Conservation (phyloP, 306 rosid species). For the Vigna mungo region DNA sequence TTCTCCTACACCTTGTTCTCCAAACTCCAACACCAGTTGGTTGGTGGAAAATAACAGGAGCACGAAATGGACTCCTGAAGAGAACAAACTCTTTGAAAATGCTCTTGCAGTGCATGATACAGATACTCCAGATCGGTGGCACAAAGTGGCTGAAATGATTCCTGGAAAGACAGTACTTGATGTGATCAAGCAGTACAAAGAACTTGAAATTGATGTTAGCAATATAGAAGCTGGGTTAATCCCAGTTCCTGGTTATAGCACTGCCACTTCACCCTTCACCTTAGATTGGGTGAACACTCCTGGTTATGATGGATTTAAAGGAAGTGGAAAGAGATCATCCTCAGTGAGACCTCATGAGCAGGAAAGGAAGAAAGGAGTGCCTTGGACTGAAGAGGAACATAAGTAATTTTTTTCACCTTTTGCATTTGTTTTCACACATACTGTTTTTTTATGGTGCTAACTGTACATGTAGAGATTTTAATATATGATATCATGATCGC, state of each 20-base stretch:
- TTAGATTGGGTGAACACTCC: slow-evolving; percentile 73
- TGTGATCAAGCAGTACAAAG: slow-evolving; percentile 73
- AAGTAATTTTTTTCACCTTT: slow-evolving; percentile 58
- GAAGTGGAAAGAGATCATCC: slow-evolving; percentile 67
- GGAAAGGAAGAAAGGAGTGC: slow-evolving; percentile 92
- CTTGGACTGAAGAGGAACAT: slow-evolving; percentile 98
- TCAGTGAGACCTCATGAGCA: slow-evolving; percentile 63
- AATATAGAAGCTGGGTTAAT: slow-evolving; percentile 87
- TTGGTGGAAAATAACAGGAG: slow-evolving; percentile 51
- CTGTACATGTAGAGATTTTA: neutral
- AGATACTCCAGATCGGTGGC: slow-evolving; percentile 89
- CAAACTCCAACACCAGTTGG: slow-evolving; percentile 56
- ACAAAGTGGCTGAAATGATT: slow-evolving; percentile 78
- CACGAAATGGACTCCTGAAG: slow-evolving; percentile 73
- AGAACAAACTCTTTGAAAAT: slow-evolving; percentile 90
- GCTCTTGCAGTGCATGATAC: slow-evolving; percentile 83
- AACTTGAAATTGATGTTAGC: slow-evolving; percentile 76
- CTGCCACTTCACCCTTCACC: slow-evolving; percentile 62
- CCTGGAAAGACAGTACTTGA: slow-evolving; percentile 83
- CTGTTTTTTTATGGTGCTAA: neutral
- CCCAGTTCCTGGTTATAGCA: slow-evolving; percentile 76
- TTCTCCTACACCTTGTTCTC: slow-evolving; percentile 52
- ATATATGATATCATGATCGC: neutral
- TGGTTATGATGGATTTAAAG: slow-evolving; percentile 62
- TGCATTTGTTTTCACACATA: neutral